Conservation (phyloP, 805 yeast species). For the Sungouiella blattae region DNA sequence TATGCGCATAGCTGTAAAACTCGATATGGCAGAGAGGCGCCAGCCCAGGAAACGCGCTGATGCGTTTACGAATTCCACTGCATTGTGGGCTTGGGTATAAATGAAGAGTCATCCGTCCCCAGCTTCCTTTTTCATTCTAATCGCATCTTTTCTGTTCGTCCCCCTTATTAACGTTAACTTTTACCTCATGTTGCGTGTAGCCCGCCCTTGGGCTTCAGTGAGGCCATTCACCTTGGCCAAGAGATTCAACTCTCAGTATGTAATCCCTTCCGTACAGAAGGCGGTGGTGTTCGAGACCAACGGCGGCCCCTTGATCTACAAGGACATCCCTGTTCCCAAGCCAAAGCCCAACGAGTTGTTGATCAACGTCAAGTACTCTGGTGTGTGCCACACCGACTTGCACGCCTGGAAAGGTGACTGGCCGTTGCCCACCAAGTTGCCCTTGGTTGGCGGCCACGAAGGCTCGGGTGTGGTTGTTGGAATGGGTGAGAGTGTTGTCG, state of each 20-base stretch:
- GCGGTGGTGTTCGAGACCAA: conserved; percentile 10
- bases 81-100: too few relatives aligned
- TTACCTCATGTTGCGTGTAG: conserved; percentile 1
- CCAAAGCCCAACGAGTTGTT: conserved; percentile 9
- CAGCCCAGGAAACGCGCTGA: too few relatives aligned
- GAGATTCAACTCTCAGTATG: neutral
- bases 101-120: too few relatives aligned
- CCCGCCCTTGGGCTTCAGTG: neutral
- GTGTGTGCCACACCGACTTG: conserved; percentile 13
- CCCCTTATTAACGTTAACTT: too few relatives aligned
- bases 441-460: conserved; percentile 13
- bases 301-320: conserved; percentile 11
- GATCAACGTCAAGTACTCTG: conserved; percentile 11
- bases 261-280: conserved; percentile 8
- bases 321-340: conserved; percentile 10
- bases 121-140: too few relatives aligned
- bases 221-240: neutral
- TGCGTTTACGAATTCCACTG: too few relatives aligned
- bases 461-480: conserved; percentile 12
- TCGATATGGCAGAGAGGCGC: too few relatives aligned
- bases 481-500: conserved; percentile 8
- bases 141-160: too few relatives aligned
- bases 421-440: conserved; percentile 9
- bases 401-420: conserved; percentile 13
- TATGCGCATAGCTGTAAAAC: too few relatives aligned